Evolutionary conservation across 2,329 filamentous ascomycete species (phyloP).

Genomic region (Ophiocordyceps camponoti-rufipedis): DNA sequence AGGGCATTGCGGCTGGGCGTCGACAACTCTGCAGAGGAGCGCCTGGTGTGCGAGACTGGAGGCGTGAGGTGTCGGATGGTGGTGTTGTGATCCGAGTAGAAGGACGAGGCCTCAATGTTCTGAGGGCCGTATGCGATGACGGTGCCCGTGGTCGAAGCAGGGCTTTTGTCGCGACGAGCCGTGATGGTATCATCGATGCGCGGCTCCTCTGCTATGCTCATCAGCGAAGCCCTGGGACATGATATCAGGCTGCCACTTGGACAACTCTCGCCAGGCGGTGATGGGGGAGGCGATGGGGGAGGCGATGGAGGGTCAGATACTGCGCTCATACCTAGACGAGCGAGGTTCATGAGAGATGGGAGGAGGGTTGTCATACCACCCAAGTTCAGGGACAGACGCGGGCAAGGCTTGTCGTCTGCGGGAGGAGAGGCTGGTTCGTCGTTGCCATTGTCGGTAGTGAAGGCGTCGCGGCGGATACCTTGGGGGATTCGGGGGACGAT

Average conservation of each 20-base stretch:
- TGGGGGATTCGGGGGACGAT: constrained; percentile 16
- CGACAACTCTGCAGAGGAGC: too few relatives aligned
- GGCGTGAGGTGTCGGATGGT: constrained; percentile 2
- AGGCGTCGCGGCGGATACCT: constrained; percentile 7
- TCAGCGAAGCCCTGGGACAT: neutral
- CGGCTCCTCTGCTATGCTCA: neutral
- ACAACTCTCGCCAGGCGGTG: neutral
- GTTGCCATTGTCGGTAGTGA: neutral
- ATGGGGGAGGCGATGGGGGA: neutral
- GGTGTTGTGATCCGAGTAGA: constrained; percentile 7
- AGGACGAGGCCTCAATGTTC: constrained; percentile 5
- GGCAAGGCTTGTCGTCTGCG: constrained; percentile 3
- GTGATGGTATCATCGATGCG: neutral
- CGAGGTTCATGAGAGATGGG: constrained; percentile 8
- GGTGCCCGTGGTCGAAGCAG: neutral
- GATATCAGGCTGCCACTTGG: neutral
- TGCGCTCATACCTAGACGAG: constrained; percentile 1
- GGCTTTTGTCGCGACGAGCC: neutral
- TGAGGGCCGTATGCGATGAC: neutral
- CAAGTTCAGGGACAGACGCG: constrained; percentile 15
- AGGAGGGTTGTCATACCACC: constrained; percentile 8
- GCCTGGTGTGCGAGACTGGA: neutral
- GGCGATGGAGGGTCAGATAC: constrained; percentile 1
- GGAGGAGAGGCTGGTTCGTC: neutral
- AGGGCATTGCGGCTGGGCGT: neutral